A percentile compares a stretch with the other conserved stretches of the same genome.
phyloP scores from a whole-genome alignment of 345 rosid species.

The Microcos paniculata region DNA sequence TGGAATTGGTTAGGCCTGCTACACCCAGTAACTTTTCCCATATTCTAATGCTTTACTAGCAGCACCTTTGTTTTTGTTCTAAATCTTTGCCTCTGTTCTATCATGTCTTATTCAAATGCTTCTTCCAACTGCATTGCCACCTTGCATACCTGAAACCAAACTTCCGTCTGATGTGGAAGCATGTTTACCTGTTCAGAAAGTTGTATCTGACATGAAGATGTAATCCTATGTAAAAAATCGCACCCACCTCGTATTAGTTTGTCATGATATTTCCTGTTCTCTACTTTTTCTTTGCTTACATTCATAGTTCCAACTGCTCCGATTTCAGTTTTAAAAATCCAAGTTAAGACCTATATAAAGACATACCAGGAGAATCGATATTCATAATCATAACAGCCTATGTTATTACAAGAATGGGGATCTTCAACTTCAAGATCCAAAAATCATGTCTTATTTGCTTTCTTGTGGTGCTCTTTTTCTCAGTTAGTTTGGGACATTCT shows the following conservation, averaged over 20 bases:
- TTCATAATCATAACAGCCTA: neutral
- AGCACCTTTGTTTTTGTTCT: neutral
- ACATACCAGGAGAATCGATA: neutral
- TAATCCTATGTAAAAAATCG: neutral
- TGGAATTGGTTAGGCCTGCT: constrained; percentile 21
- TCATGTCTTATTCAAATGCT: neutral
- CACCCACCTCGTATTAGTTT: neutral
- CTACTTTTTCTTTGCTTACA: neutral
- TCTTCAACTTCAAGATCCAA: constrained; percentile 11
- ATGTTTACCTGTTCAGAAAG: neutral
- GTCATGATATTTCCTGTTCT: neutral
- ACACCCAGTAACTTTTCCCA: neutral
- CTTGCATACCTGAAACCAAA: constrained; percentile 4
- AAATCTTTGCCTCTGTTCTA: neutral
- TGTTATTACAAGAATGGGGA: constrained; percentile 19
- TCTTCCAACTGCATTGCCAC: neutral
- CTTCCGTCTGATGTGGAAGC: neutral
- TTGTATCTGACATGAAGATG: neutral
- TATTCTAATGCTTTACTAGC: neutral
- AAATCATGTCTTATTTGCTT: constrained; percentile 22
- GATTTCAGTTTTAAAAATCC: neutral
- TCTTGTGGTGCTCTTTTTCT: constrained; percentile 26
- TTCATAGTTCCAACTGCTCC: constrained; percentile 25
- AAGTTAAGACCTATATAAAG: constrained; percentile 8
- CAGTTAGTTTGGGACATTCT: constrained; percentile 17